Base-by-base conservation (phyloP, 140 eudicot genomes). In the Flaveria floridana region DNA sequence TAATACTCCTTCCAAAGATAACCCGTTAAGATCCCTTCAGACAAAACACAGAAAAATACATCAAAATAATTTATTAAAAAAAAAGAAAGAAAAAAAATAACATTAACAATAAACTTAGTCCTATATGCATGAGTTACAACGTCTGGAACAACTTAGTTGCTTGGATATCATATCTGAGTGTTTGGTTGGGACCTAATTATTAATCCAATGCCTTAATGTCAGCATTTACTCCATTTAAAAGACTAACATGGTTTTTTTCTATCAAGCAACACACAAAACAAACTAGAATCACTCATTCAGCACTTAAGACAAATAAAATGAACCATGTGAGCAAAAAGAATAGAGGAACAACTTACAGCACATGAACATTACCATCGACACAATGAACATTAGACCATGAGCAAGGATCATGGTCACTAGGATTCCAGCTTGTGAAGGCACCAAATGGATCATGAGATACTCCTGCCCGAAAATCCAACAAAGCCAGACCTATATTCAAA, bases 361-460 rank as follows among this genome's bases (percentile, higher is more conserved):
- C 82, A 62, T 88, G 86, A 82, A 95, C 97, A 81, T 85, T 76
- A 65, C 87, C 85, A 72, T 85, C 92, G 6, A 86, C 85, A 83
- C 99, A 95, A 25, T 78, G 87, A 73, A 95, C 85, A 74, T 89
- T 86, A 2, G 81, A 82, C 99, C 99, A 95, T 70, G 68, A 81
- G 71, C 99, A 95, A 8, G 96, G 96, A 44, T 87, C 83, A 72
- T 18, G 50, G 70, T 87, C 86, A 72, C 76, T 11, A 3, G 88
- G 81, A 81, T 88, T 80, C 99, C 99, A 95, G 80, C 83, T 82
- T 51, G 73, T 78, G 71, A 91, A 76, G 71, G 76, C 87, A 7
- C 87, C 89, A 72, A 21, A 80, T 2, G 97, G 96, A 80, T 95
- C 99, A 78, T 39, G 73, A 46, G 71, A 72, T 58, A 95, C 88